phyloP scores from a whole-genome alignment of 768 basidiomycete genomes.

The Obba rivulosa region DNA sequence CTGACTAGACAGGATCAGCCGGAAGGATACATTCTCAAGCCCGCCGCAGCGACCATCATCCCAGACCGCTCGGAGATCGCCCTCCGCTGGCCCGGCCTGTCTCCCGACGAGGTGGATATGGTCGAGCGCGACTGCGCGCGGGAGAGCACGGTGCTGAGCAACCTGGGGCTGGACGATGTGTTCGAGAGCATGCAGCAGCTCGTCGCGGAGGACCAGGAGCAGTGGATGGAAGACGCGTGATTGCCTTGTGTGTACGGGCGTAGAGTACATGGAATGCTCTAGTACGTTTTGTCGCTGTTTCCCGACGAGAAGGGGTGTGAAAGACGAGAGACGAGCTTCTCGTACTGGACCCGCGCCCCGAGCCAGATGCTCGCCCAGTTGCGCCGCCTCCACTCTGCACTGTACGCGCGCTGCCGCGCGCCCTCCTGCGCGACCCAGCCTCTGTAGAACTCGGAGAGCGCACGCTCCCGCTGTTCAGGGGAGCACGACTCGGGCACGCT shows the following conservation, averaged over 20 bases:
- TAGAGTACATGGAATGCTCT: conserved; percentile 17
- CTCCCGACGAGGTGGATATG: conserved; percentile 56
- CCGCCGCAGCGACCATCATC: conserved; percentile 51
- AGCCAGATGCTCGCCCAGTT: conserved; percentile 54
- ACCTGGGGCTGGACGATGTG: conserved; percentile 50
- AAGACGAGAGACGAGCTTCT: conserved; percentile 22
- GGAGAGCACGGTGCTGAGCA: conserved; percentile 56
- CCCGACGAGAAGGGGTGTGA: conserved; percentile 9
- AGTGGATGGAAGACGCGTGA: conserved; percentile 8
- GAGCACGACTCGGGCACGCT: conserved; percentile 49
- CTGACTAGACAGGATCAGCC: conserved; percentile 36
- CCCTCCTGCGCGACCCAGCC: conserved; percentile 73
- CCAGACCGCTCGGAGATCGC: conserved; percentile 57
- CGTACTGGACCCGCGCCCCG: conserved; percentile 49
- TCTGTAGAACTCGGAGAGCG: conserved; percentile 67
- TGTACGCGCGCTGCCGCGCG: conserved; percentile 52
- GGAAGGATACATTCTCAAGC: conserved; percentile 48
- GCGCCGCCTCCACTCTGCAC: conserved; percentile 59
- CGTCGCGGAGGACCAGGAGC: conserved; percentile 39
- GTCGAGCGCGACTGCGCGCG: conserved; percentile 54
- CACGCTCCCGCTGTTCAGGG: conserved; percentile 54
- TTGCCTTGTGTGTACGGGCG: conserved; percentile 17
- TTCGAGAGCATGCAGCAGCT: conserved; percentile 61
- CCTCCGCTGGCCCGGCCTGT: conserved; percentile 72
- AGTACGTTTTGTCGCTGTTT: conserved; percentile 24